These are phyloP conservation scores for Yarrowia osloensis DNA, from an alignment of 805 yeast genomes.

Conservation along the genomic window DNA sequence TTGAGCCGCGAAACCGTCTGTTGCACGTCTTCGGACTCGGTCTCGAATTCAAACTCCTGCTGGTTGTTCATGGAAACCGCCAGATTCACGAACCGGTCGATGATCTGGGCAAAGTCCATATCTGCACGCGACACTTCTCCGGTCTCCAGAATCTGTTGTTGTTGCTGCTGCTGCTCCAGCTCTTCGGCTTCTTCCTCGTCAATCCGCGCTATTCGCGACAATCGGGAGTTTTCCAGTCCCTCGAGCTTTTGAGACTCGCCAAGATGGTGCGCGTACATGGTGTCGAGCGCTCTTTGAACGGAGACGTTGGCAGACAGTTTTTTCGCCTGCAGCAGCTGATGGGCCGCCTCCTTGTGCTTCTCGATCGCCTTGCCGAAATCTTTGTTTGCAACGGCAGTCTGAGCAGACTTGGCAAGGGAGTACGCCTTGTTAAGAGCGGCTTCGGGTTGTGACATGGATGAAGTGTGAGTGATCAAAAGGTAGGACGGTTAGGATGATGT, in stretches of 20 bases:
- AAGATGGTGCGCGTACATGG: neutral
- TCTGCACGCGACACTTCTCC: neutral
- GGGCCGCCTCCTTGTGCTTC: constrained; percentile 25
- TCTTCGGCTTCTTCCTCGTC: constrained; percentile 19
- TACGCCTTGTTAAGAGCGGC: constrained; percentile 28
- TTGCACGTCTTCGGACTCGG: neutral
- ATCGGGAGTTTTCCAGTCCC: constrained; percentile 2
- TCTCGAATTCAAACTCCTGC: constrained; percentile 4
- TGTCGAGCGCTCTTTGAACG: neutral
- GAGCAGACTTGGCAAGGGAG: constrained; percentile 16
- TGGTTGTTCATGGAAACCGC: constrained; percentile 14
- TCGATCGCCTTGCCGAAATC: constrained; percentile 17
- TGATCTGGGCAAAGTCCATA: constrained; percentile 11
- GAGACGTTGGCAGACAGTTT: neutral
- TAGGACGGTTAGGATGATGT: too few species aligned
- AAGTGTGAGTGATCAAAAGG: too few species aligned
- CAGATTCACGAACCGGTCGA: constrained; percentile 15
- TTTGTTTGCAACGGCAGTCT: neutral
- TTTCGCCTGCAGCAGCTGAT: neutral
- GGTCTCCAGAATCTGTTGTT: neutral
- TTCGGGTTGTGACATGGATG: constrained; percentile 23
- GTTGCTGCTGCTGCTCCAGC: neutral
- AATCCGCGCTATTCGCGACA: neutral
- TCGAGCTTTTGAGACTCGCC: constrained; percentile 4
- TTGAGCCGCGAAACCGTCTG: neutral